Evolutionary conservation across 176 grass and related monocot species (phyloP), one percentile per base, ranked within the genome.

Genomic region (Bothriochloa decipiens): DNA sequence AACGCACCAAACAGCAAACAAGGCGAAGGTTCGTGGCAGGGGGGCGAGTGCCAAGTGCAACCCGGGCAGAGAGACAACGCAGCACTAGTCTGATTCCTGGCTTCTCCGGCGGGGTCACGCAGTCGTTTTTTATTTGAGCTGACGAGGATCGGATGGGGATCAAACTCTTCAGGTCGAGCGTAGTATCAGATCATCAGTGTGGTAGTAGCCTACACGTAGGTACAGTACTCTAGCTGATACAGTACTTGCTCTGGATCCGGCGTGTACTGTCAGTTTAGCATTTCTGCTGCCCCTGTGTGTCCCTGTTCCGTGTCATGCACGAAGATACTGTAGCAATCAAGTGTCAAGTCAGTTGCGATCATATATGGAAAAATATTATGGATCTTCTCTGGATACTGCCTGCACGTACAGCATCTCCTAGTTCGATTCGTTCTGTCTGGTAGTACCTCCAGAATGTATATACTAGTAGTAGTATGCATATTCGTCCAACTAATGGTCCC

Each of bases 1-100:
- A 75, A 36, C 6, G 0, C 58, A 25, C 0, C 20, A 39, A 16
- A 40, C 23, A 32, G 2, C 20, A 39, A 11, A 40, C 23, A 32
- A 2, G 23, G 10, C 3, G 88, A 77, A 72, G 53, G 52, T 82
- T 86, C 83, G n/a, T 4, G 9, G 50, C 8, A 76, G 27, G 0
- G 0, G 47, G 50, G 16, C 6, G 2, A 7, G 35, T 13, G 17
- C 3, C n/a, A 18, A 41, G 63, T n/a, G 28, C 3, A 27, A 47
- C 37, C 46, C 63, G 39, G 62, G 0, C 11, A 28, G 26, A 29
- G 25, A 65, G 28, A 12, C 16, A 3, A 28, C 80, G 18, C 3
- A 17, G 67, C 14, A 36, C 28, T 11, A 35, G 40, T 22, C 35
- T 57, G 7, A 32, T 72, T 15, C 3, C 26, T 65, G 26, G 52